Base-by-base conservation (phyloP, 2,329 filamentous ascomycete species). In the Apiospora malaysiana region DNA sequence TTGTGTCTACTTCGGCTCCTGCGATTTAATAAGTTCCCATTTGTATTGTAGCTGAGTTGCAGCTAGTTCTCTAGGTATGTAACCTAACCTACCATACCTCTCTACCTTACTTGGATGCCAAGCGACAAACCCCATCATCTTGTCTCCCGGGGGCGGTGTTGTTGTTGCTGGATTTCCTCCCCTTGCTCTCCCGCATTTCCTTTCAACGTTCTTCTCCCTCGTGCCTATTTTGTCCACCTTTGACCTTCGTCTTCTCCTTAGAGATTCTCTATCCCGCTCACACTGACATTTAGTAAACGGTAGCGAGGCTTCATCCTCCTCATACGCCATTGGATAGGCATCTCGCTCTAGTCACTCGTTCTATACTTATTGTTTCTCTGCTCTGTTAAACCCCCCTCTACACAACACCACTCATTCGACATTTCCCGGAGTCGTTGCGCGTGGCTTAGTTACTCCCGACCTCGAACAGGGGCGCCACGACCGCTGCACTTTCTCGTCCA, bases 1-100 rank as follows among this genome's bases (percentile, higher is more conserved):
- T 63, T 63, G 56, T 32, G 27, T 63, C 56, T 63, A 63, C 56
- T 63, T 63, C 56, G 56, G 56, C 56, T 63, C 56, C 56, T 63
- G 9, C 32, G 56, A n/a, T 63, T 63, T 63, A 63, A 63, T 63
- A 63, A 63, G 56, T 63, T 40, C 56, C 56, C 27, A 63, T n/a
- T 63, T 63, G 56, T 63, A 63, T 32, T 63, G 56, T 63, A 40
- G 56, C 32, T 63, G 56, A 63, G 56, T 63, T 63, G 56, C 56
- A 23, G 56, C 56, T 63, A 63, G 56, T 32, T 18, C 56, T 63
- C 32, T 63, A 63, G 56, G 56, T 63, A 63, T 63, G 56, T 63
- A 63, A 63, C 56, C 56, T 59, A 59, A 59, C 51, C 51, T 59
- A 32, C 51, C 40, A 6, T 42, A 14, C 40, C 4, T 42, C 51